phyloP scores from a whole-genome alignment of 257 asterid species.

The Pogostemon cablin region DNA sequence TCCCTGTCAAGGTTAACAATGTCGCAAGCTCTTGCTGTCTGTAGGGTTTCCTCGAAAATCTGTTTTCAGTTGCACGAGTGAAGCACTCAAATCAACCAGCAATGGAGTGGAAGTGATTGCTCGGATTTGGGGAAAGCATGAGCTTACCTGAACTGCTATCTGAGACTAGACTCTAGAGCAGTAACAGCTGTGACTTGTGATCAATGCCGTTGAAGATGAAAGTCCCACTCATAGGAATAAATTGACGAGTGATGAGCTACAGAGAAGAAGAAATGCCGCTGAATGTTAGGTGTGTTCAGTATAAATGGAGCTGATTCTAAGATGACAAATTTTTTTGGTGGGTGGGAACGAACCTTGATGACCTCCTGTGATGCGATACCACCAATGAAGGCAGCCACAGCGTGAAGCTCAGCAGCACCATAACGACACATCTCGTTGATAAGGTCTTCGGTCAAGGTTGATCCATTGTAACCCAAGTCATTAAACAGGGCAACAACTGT shows the following conservation, averaged over 20 bases:
- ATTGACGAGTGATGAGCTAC: slow-evolving; percentile 94
- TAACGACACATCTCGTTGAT: slow-evolving; percentile 92
- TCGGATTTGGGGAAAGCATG: slow-evolving; percentile 8
- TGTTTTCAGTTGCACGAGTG: slow-evolving; percentile 17
- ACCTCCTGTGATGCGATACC: slow-evolving; percentile 98
- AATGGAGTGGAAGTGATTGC: background rate
- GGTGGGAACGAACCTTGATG: slow-evolving; percentile 65
- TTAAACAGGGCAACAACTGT: slow-evolving; percentile 69
- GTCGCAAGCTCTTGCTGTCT: background rate
- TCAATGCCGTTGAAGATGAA: slow-evolving; percentile 88
- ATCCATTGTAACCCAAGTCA: slow-evolving; percentile 85
- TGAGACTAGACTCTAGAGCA: slow-evolving; percentile 42
- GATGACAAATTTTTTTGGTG: background rate
- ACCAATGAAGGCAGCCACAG: slow-evolving; percentile 89
- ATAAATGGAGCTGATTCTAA: background rate
- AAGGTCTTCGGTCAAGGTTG: slow-evolving; percentile 83
- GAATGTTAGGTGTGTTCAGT: background rate
- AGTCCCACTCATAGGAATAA: slow-evolving; percentile 92
- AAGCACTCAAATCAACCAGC: slow-evolving; percentile 25
- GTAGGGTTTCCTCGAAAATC: slow-evolving; percentile 8
- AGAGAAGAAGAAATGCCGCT: slow-evolving; percentile 8
- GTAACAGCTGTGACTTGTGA: slow-evolving; percentile 82
- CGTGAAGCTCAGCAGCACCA: slow-evolving; percentile 96
- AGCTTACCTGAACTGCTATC: slow-evolving; percentile 26
- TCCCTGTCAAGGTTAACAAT: slow-evolving; percentile 5